Evolutionary conservation across 2,329 filamentous ascomycete genomes (phyloP), one percentile per base, ranked within the genome.

Genomic region (Thyridium curvatum): DNA sequence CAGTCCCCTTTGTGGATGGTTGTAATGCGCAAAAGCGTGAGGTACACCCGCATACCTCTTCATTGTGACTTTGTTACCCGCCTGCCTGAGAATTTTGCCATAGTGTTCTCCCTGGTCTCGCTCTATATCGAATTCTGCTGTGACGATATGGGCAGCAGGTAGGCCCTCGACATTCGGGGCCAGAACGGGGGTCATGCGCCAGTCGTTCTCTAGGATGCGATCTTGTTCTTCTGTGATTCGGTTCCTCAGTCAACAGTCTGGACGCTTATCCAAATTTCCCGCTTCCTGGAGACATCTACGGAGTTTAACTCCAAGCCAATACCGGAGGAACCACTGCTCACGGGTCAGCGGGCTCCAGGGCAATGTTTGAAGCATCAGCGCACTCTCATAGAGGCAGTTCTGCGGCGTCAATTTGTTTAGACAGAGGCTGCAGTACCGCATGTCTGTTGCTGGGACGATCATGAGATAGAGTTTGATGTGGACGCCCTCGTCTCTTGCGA

Each of bases 91-190:
- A 14, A 55, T 31, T 1, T 41, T 12, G 4, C 52, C 49, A 33
- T 56, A 55, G 9, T 44, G 40, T 21, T 59, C 53, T 4, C 56
- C 56, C 36, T 62, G 55, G 41, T 62, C 59, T n/a, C 60, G 47
- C 37, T 58, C 45, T 6, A 58, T 38, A 37, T 62, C 59, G 39
- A 60, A 58, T 35, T 60, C 58, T 2, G 59, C 59, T 1, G 58
- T 61, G 29, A 62, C 40, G 8, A 62, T 52, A 10, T 61, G 51
- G 1, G 56, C 55, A 2, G 46, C 51, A 0, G 57, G 52, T 9
- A 61, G 35, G 7, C 46, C 39, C 3, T 40, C 18, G 21, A 26
- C 6, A 10, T 26, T 26, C 6, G 21, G 21, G 10, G 21, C 21
- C 10, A 26, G 21, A 26, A 26, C 21, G 6, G 21, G 21, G 6